These are phyloP conservation scores for Cladosporium sp. DNA, from an alignment of 2,329 filamentous ascomycete species.

Conservation along the genomic window DNA sequence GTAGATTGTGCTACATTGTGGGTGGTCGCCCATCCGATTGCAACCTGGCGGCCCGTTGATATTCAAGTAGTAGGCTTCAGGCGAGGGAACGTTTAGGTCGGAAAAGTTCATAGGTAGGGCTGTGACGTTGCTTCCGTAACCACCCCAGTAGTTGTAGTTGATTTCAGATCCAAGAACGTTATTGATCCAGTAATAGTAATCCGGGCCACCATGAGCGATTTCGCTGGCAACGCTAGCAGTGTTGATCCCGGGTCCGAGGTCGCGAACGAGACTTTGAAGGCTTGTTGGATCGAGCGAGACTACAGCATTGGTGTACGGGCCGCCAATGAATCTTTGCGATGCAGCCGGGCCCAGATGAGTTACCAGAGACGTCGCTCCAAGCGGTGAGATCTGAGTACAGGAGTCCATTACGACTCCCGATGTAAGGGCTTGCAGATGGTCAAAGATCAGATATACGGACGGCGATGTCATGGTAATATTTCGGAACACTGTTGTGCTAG, in stretches of 20 bases:
- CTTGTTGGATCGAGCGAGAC: conserved; percentile 4
- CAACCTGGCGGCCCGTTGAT: conserved; percentile 11
- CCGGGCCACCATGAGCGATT: conserved; percentile 9
- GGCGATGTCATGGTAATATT: conserved; percentile 10
- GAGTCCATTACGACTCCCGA: not conserved
- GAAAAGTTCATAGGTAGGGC: not conserved
- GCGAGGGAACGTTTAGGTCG: not conserved
- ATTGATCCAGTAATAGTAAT: conserved; percentile 7
- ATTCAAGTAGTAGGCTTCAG: conserved; percentile 9
- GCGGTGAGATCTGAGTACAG: not conserved
- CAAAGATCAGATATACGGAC: conserved; percentile 9
- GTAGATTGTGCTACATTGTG: conserved; percentile 12
- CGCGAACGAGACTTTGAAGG: conserved; percentile 5
- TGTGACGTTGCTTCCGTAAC: not conserved
- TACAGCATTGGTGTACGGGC: not conserved
- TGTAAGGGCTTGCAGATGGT: conserved; percentile 5
- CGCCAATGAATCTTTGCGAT: not conserved
- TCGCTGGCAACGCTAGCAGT: conserved; percentile 11
- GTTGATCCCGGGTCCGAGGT: conserved; percentile 7
- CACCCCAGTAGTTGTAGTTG: not conserved
- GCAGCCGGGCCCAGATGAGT: not conserved
- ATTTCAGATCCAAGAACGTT: not conserved
- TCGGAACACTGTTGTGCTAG: not conserved
- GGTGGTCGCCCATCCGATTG: conserved; percentile 8
- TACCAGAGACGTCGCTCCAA: not conserved